Conservation (phyloP, 805 yeast genomes). For the Metschnikowia santaceciliae region DNA sequence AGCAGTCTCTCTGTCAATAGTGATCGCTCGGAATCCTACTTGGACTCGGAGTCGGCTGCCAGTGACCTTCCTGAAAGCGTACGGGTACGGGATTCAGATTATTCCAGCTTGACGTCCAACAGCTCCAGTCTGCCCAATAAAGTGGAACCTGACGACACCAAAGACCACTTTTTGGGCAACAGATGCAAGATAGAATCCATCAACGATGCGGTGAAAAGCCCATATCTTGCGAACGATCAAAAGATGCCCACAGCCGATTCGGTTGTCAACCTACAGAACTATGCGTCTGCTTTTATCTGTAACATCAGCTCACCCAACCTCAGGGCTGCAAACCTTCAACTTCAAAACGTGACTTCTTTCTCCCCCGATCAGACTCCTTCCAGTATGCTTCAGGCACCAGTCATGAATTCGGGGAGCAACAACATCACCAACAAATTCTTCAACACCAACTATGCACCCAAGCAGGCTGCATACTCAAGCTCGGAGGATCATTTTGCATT, state of each 20-base stretch:
- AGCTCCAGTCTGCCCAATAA: conserved; percentile 3
- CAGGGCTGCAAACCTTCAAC: neutral
- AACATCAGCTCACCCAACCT: conserved; percentile 1
- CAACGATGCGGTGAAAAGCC: neutral
- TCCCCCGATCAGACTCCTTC: conserved; percentile 4
- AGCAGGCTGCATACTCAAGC: neutral
- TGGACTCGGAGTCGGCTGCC: conserved; percentile 1
- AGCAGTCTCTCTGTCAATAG: neutral
- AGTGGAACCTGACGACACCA: neutral
- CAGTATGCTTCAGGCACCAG: conserved; percentile 26
- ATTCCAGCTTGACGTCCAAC: neutral
- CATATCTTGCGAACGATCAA: neutral
- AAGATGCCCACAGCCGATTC: neutral
- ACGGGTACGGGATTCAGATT: neutral
- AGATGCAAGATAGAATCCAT: neutral
- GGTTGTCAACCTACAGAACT: neutral
- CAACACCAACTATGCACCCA: conserved; percentile 24
- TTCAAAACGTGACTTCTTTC: conserved; percentile 2
- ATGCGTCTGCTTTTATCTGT: neutral
- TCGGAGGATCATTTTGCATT: conserved; percentile 31
- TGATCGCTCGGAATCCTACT: neutral
- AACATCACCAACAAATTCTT: conserved; percentile 36
- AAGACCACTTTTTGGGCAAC: neutral
- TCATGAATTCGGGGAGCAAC: conserved; percentile 25
- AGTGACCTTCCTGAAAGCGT: neutral